phyloP scores from a whole-genome alignment of 2,329 filamentous ascomycete species.

The Xylaria sp. region DNA sequence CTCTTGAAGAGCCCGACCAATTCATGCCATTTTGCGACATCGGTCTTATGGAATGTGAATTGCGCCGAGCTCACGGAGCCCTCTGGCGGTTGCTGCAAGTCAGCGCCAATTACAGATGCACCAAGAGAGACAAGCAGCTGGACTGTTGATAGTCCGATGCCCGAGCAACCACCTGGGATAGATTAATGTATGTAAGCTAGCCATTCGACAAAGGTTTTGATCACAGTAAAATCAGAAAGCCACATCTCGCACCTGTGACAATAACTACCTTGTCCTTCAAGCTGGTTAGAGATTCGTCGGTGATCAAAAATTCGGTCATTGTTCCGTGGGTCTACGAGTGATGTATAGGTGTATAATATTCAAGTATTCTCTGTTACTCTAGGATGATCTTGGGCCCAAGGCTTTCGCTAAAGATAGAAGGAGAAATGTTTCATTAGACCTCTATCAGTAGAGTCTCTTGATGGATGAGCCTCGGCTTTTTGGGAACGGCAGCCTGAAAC shows the following conservation, averaged over 20 bases:
- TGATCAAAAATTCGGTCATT: constrained; percentile 54
- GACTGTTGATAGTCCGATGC: constrained; percentile 64
- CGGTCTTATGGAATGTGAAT: constrained; percentile 51
- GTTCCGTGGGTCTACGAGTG: background rate
- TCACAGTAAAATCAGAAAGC: background rate
- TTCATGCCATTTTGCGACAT: constrained; percentile 57
- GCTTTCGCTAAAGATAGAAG: background rate
- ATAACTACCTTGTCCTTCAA: constrained; percentile 58
- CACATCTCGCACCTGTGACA: constrained; percentile 51
- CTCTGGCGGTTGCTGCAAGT: constrained; percentile 51
- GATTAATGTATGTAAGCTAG: background rate
- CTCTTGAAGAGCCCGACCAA: constrained; percentile 58
- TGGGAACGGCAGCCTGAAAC: no score
- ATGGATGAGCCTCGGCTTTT: background rate
- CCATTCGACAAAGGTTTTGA: background rate
- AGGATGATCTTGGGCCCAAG: background rate
- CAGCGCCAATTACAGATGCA: constrained; percentile 60
- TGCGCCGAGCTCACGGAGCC: constrained; percentile 25
- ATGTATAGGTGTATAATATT: background rate
- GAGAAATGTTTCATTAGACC: background rate
- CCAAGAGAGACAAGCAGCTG: constrained; percentile 57
- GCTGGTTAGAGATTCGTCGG: constrained; percentile 48
- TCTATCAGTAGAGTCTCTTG: background rate
- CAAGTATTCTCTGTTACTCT: background rate
- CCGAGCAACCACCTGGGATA: constrained; percentile 58